These are phyloP conservation scores for Diplodia mutila DNA, from an alignment of 2,329 filamentous ascomycete species.

Conservation along the genomic window DNA sequence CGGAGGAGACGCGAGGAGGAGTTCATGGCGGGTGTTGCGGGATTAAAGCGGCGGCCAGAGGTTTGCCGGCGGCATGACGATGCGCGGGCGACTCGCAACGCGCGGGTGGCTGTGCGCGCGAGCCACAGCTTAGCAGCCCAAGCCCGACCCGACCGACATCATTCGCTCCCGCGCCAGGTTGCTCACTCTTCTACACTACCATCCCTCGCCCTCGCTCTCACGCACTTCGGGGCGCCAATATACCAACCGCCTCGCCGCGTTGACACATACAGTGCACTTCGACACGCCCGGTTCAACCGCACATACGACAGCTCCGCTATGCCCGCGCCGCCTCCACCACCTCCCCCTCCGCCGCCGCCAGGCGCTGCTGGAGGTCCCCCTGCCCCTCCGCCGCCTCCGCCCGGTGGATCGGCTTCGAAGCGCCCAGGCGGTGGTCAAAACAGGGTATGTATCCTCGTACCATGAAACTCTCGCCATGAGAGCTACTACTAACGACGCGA, in stretches of 20 bases:
- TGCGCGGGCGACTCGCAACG: constrained; percentile 13
- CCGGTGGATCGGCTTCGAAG: constrained; percentile 62
- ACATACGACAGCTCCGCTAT: constrained; percentile 23
- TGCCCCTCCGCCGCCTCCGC: constrained; percentile 67
- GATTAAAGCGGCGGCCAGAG: constrained; percentile 4
- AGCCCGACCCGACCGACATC: constrained; percentile 19
- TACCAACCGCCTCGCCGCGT: not conserved
- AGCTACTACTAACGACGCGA: constrained; percentile 19
- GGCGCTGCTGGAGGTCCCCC: constrained; percentile 61
- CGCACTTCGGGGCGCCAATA: not conserved
- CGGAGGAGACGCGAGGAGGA: constrained; percentile 19
- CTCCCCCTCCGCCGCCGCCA: constrained; percentile 65
- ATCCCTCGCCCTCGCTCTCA: not conserved
- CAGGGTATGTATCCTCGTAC: constrained; percentile 61
- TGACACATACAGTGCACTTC: not conserved
- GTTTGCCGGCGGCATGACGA: constrained; percentile 20
- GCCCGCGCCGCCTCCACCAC: constrained; percentile 68
- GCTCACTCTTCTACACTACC: constrained; percentile 11
- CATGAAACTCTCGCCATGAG: not conserved
- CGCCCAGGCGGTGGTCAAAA: constrained; percentile 59
- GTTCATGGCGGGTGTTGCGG: constrained; percentile 32
- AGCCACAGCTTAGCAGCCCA: constrained; percentile 16
- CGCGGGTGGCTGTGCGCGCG: constrained; percentile 16
- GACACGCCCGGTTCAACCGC: not conserved
- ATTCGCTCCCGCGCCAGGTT: constrained; percentile 22